Conservation (phyloP, 768 basidiomycete genomes). For the Leccinum barrowsii region DNA sequence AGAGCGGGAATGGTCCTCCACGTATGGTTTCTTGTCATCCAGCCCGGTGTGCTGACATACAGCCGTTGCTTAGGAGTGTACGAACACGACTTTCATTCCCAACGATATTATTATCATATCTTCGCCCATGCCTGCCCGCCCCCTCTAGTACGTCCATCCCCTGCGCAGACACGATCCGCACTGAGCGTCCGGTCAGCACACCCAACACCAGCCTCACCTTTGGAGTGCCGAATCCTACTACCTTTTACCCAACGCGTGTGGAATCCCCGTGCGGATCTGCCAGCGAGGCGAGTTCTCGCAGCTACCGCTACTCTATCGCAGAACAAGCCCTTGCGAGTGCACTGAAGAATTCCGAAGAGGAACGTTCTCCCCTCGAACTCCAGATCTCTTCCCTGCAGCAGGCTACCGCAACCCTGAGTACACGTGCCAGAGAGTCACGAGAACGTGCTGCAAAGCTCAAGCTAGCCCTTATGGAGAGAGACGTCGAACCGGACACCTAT, state of each 20-base stretch:
- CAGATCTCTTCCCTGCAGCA: constrained; percentile 45
- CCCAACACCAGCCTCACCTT: constrained; percentile 17
- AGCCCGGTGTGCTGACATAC: not conserved
- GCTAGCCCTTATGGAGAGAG: constrained; percentile 35
- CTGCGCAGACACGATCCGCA: constrained; percentile 10
- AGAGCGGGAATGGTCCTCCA: constrained; percentile 2
- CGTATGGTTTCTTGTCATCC: constrained; percentile 10
- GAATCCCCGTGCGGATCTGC: constrained; percentile 28
- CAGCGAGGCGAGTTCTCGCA: constrained; percentile 27
- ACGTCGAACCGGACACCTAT: constrained; percentile 36
- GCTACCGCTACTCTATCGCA: constrained; percentile 42
- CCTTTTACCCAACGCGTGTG: not conserved
- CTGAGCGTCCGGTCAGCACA: constrained; percentile 20
- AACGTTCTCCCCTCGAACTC: constrained; percentile 40
- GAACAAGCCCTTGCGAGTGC: constrained; percentile 41
- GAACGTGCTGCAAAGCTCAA: constrained; percentile 41
- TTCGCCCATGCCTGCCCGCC: constrained; percentile 1
- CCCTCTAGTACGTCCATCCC: constrained; percentile 20
- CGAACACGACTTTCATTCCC: constrained; percentile 14
- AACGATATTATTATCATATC: not conserved
- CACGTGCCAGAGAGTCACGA: constrained; percentile 44
- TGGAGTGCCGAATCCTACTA: constrained; percentile 17
- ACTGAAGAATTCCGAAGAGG: constrained; percentile 32
- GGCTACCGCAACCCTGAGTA: constrained; percentile 40
- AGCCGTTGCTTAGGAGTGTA: constrained; percentile 17